Conservation (phyloP, 192 early-diverging fungal genomes). For the Coemansia reversa region DNA sequence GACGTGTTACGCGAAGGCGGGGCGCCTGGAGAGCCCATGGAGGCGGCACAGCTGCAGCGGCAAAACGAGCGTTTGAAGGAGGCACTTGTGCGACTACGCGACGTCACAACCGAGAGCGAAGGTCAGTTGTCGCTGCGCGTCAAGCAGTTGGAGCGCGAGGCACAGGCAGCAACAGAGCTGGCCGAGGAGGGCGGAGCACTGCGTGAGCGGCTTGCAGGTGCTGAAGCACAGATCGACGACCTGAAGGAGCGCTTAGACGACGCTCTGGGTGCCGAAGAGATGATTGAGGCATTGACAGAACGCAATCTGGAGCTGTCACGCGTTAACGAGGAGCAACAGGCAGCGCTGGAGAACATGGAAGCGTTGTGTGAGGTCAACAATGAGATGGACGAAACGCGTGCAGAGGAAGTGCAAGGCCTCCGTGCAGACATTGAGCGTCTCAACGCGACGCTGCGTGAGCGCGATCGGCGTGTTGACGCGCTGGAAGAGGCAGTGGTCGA, state of each 20-base stretch:
- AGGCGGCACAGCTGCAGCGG: constrained; percentile 61
- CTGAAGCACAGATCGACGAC: constrained; percentile 80
- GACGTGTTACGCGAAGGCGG: constrained; percentile 44
- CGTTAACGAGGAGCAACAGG: constrained; percentile 70
- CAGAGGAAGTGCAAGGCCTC: constrained; percentile 83
- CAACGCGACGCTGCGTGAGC: constrained; percentile 65
- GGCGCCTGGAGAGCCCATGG: constrained; percentile 1
- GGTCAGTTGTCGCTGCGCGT: constrained; percentile 62
- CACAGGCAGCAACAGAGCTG: constrained; percentile 57
- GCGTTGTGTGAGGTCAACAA: constrained; percentile 87
- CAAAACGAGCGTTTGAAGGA: constrained; percentile 90
- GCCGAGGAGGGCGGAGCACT: constrained; percentile 49
- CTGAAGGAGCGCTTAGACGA: constrained; percentile 81
- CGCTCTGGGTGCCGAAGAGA: constrained; percentile 74
- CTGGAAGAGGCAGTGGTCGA: constrained; percentile 82
- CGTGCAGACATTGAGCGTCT: constrained; percentile 76
- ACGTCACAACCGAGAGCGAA: constrained; percentile 73
- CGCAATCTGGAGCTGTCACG: constrained; percentile 78
- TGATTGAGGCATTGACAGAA: constrained; percentile 79
- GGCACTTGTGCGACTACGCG: constrained; percentile 80
- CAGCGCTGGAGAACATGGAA: constrained; percentile 82
- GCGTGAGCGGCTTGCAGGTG: constrained; percentile 57
- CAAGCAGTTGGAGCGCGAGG: constrained; percentile 72
- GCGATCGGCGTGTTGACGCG: constrained; percentile 58
- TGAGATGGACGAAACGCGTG: constrained; percentile 90